Base-by-base conservation (phyloP, 768 basidiomycete genomes). In the Suillus alpinus region DNA sequence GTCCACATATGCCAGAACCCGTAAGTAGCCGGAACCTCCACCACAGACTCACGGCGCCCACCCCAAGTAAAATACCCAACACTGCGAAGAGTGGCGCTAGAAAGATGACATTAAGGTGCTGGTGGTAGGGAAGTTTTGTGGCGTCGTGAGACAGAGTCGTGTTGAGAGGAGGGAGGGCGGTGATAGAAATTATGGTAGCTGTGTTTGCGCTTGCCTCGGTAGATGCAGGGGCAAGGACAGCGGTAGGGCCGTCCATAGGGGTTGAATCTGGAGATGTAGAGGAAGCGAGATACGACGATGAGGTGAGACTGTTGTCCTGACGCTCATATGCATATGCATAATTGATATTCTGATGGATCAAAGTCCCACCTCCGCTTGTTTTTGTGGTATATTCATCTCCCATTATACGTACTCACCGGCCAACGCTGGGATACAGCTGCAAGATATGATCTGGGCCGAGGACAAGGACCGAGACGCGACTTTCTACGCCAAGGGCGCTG, bases 401-500 rank as follows among this genome's bases (percentile, higher is more conserved):
- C 43, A 68, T 72, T 63, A 59, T 68, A 68, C 62, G 62, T 36
- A 59, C 71, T 70, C 46, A 9, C 49, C 40, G 49, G 23, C 26
- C 26, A 32, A 29, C 3, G 18, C 23, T 39, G n/a, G 32, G 41
- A 32, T 8, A 32, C n/a, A 57, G 10, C 4, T 58, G 57, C 31
- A 53, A 49, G 36, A 62, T 64, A 56, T 73, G 68, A 61, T 80
- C 80, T 13, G 83, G 81, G 2, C 65, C 72, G 10, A 73, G 72
- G 9, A 73, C 62, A 39, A 73, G 79, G 36, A 73, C 76, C 20
- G 76, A 75, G 7, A 86, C 76, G 46, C 85, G 77, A 46, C 82
- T 84, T 68, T 87, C 86, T 12, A 86, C 86, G 50, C 83, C 80
- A 55, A 86, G 77, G 3, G 86, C 86, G 61, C 83, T 85, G 40